Evolutionary conservation across 768 basidiomycete genomes (phyloP), one percentile per base, ranked within the genome.

Genomic region (Terana coerulea): DNA sequence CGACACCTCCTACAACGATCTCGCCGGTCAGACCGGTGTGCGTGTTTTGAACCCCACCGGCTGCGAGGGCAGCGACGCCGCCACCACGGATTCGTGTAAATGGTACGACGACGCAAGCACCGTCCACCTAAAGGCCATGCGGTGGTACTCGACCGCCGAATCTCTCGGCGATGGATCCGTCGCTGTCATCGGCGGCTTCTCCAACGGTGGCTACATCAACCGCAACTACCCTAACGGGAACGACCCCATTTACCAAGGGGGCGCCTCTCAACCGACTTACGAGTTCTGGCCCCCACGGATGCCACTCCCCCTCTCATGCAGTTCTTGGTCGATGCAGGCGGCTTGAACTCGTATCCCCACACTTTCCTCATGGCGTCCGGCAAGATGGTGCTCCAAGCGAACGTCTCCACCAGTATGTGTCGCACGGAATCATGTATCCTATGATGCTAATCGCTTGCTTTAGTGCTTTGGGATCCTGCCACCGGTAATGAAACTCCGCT

Each of bases 101-200:
- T 89, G 88, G 86, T 88, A 79, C 61, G 88, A 91, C 60, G 75
- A 89, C 35, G 69, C 80, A 1, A 70, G 74, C 0, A 57, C 77
- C 10, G 77, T 90, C 21, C 67, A 80, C 6, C 84, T 91, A 83
- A 78, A 86, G 59, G 77, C 73, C 47, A 68, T 72, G 54, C 81
- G 89, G 1, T 91, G 88, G 88, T 91, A 91, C 65, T 84, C 89
- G 3, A 78, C 81, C 2, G 83, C 84, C 1, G 89, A 91, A 64
- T 66, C 86, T 1, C 75, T 86, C 3, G 81, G 77, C 0, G 86
- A 97, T 63, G 95, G 95, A 31, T 76, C 77, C 3, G 70, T 95
- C 29, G 84, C 80, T 5, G 74, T 97, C 57, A 84, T 94, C 49
- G 95, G 94, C 34, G 86, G 87, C 34, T 89, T 88, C 63, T 76